Base-by-base conservation (phyloP, 371 early-diverging fungal species). In the Cokeromyces recurvatus region DNA sequence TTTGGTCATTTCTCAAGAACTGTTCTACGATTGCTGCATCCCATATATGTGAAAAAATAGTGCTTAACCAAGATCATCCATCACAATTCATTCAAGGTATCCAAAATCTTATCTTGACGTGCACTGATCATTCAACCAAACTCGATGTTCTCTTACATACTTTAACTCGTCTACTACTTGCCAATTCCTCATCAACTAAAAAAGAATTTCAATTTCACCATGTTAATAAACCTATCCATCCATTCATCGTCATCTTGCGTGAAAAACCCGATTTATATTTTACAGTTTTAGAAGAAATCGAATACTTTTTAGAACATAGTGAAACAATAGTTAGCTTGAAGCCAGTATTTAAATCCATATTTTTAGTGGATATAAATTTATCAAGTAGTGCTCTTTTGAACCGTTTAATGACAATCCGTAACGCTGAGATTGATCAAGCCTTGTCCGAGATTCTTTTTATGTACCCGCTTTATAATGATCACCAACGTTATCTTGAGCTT, bases 11-110 rank as follows among this genome's bases (percentile, higher is more conserved):
- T 4, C 35, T 34, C 7, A 4, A 4, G 9, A 4, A 34, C 4
- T 4, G 4, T 4, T 53, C 67, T 2, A 32, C 53, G 4, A 69
- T 73, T 46, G 70, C 67, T 6, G 48, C 54, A 0, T 73, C 74
- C 2, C 63, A 64, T 38, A 53, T 57, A 11, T 73, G 74, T 38
- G 55, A 59, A n/a, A 59, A 52, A 31, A 43, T 69, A 14, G 29
- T 29, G 29, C 5, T 31, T 38, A 24, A 54, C 60, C 9, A 19
- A 22, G 15, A 31, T 21, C 14, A 49, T 36, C 8, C 24, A 15
- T 25, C 32, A 4, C 15, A 46, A 11, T 43, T 61, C 0, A 25
- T 73, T 1, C 49, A 57, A 19, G 53, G 48, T 11, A 35, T 73
- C 1, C 67, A 67, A 42, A 65, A 59, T 21, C 42, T 69, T 4